Percentiles rank a stretch among this genome's conserved stretches.
Conservation (phyloP, 2,329 filamentous ascomycete genomes). For the Sphaerostilbella broomeana region DNA sequence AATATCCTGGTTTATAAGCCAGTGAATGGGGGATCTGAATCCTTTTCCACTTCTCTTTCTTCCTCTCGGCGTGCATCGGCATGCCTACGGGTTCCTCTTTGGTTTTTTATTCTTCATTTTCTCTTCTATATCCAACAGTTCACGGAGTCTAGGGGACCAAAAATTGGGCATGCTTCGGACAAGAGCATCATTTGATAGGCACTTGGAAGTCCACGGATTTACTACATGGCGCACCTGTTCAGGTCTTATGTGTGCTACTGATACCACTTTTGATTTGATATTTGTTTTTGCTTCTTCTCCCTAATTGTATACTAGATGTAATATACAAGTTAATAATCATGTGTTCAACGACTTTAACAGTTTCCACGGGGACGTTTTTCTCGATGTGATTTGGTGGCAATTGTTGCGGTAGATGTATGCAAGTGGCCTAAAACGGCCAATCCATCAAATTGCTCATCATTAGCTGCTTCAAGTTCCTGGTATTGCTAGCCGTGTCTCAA, state of each 20-base stretch:
- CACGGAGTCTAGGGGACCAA: not conserved
- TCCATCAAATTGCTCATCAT: not conserved
- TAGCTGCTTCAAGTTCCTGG: no score
- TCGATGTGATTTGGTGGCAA: not conserved
- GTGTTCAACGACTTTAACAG: slow-evolving; percentile 1
- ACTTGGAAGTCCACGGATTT: not conserved
- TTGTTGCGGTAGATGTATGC: not conserved
- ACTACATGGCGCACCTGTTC: not conserved
- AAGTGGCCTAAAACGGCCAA: not conserved
- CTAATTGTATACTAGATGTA: slow-evolving; percentile 11
- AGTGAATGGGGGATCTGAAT: not conserved
- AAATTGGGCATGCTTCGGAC: not conserved
- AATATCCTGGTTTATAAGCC: not conserved
- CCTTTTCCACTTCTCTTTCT: no score
- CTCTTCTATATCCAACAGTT: not conserved
- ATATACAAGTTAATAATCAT: slow-evolving; percentile 9
- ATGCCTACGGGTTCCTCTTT: not conserved
- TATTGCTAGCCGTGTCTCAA: no score
- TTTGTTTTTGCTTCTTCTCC: not conserved
- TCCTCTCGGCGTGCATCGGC: not conserved
- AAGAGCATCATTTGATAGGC: not conserved
- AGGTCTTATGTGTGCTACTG: no score
- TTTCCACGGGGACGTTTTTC: not conserved
- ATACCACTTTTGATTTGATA: not conserved
- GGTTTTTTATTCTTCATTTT: not conserved